Conservation (phyloP, 495 filamentous ascomycete species). For the Neurospora sp. region DNA sequence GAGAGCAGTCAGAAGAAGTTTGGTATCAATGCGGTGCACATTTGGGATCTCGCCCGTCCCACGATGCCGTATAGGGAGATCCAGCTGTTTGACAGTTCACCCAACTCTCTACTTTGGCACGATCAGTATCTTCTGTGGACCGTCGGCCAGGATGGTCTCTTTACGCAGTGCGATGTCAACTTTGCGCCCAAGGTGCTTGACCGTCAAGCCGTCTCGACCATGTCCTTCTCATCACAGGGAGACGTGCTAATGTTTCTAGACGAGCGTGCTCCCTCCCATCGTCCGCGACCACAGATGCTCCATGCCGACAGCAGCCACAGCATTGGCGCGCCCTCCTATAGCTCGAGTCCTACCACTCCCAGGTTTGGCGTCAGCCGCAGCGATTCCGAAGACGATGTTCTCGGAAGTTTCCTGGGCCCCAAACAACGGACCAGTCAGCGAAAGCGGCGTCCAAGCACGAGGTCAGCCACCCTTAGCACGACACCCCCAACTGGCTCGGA, state of each 20-base stretch:
- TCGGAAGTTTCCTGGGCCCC: constrained; percentile 49
- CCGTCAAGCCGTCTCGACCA: constrained; percentile 51
- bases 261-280: constrained; percentile 30
- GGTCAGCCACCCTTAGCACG: constrained; percentile 35
- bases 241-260: constrained; percentile 50
- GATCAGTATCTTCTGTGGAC: constrained; percentile 88
- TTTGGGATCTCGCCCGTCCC: constrained; percentile 88
- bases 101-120: constrained; percentile 79
- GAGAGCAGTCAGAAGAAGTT: constrained; percentile 35
- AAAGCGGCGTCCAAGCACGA: constrained; percentile 27
- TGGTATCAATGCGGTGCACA: constrained; percentile 64
- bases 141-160: constrained; percentile 70
- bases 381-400: constrained; percentile 55
- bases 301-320: constrained; percentile 19
- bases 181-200: constrained; percentile 74
- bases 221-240: constrained; percentile 50
- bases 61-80: constrained; percentile 81
- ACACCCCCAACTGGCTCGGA: constrained; percentile 48
- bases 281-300: constrained; percentile 24
- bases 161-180: constrained; percentile 80
- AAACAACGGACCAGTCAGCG: constrained; percentile 26
- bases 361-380: constrained; percentile 49
- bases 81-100: constrained; percentile 57
- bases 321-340: constrained; percentile 26
- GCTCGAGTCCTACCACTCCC: constrained; percentile 32